phyloP scores from a whole-genome alignment of 2,329 filamentous ascomycete genomes.

The Westerdykella aurantiaca region DNA sequence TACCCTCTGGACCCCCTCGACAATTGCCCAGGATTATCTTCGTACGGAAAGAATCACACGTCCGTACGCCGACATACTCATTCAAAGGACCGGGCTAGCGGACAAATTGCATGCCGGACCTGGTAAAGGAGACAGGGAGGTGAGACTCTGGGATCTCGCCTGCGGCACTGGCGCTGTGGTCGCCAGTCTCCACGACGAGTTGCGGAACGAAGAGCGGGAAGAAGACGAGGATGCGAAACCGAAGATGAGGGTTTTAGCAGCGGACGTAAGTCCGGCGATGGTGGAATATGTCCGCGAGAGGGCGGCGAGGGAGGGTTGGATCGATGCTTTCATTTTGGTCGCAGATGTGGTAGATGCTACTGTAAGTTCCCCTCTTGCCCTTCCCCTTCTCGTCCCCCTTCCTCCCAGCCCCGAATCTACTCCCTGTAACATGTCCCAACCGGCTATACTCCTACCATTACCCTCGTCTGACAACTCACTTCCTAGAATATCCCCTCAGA shows the following conservation, averaged over 20 bases:
- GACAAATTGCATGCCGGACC: too few relatives aligned
- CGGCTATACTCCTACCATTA: too few relatives aligned
- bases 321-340: conserved; percentile 1
- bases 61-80: conserved; percentile 13
- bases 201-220: conserved; percentile 13
- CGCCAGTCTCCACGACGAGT: conserved; percentile 12
- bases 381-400: too few relatives aligned
- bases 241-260: conserved; percentile 14
- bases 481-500: conserved; percentile 3
- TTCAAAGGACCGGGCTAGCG: conserved; percentile 6
- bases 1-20: too few relatives aligned
- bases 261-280: conserved; percentile 20
- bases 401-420: too few relatives aligned
- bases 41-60: conserved; percentile 17
- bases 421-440: too few relatives aligned
- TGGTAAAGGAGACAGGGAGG: too few relatives aligned
- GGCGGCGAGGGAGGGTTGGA: conserved; percentile 16
- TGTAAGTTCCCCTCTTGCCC: too few relatives aligned
- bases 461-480: too few relatives aligned
- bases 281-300: conserved; percentile 13
- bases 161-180: conserved; percentile 22
- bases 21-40: conserved; percentile 13
- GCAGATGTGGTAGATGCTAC: conserved; percentile 15
- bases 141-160: conserved; percentile 18
- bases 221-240: too few relatives aligned